These are phyloP conservation scores for Colletotrichum tropicale DNA, from an alignment of 2,329 filamentous ascomycete genomes.

Conservation along the genomic window DNA sequence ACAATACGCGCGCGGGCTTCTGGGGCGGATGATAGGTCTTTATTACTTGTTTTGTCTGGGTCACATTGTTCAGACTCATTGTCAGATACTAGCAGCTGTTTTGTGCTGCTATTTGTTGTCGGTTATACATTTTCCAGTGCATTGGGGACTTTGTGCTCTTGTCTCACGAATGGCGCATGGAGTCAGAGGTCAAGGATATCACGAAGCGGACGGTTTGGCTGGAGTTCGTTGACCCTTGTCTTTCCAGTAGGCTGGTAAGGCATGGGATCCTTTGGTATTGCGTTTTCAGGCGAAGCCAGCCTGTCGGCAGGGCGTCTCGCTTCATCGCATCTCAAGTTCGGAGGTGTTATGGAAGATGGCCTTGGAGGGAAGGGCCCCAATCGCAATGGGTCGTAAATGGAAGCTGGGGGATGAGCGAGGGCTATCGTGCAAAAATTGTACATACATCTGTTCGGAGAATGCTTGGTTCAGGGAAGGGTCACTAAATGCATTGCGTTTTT, in stretches of 20 bases:
- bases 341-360: not conserved
- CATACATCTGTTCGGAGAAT: slow-evolving; percentile 43
- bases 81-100: slow-evolving; percentile 12
- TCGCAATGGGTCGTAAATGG: not conserved
- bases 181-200: slow-evolving; percentile 39
- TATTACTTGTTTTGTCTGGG: slow-evolving; percentile 9
- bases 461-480: slow-evolving; percentile 34
- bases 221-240: slow-evolving; percentile 33
- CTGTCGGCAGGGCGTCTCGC: not conserved
- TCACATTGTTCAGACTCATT: not conserved
- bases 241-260: slow-evolving; percentile 13
- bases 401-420: not conserved
- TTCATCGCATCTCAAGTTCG: not conserved
- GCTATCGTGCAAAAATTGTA: slow-evolving; percentile 39
- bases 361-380: not conserved
- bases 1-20: not conserved
- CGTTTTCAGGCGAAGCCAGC: not conserved
- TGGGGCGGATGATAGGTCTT: not conserved
- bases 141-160: slow-evolving; percentile 19
- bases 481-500: slow-evolving; percentile 23
- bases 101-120: slow-evolving; percentile 14
- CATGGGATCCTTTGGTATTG: not conserved
- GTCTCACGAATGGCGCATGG: slow-evolving; percentile 45
- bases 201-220: slow-evolving; percentile 38
- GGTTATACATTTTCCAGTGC: slow-evolving; percentile 14